Evolutionary conservation across 1,284 basidiomycete species (phyloP).

Genomic region (Farysia itapuensis): DNA sequence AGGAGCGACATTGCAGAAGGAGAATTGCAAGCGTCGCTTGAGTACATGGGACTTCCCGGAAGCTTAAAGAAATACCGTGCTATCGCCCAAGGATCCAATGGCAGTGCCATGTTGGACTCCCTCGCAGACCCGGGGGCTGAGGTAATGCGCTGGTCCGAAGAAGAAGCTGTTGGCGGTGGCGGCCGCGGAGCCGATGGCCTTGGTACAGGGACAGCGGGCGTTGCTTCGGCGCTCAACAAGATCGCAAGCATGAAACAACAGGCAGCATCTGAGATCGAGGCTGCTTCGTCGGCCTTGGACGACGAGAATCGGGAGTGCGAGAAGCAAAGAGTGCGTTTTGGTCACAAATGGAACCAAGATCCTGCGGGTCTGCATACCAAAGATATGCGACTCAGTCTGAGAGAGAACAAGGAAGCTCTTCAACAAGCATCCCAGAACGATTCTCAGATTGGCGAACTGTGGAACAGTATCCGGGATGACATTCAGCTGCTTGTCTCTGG

Average conservation of each 20-base stretch:
- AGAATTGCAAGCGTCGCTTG: conserved; percentile 77
- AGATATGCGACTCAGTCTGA: conserved; percentile 75
- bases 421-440: conserved; percentile 79
- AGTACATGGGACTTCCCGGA: conserved; percentile 78
- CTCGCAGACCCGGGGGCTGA: conserved; percentile 70
- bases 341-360: conserved; percentile 84
- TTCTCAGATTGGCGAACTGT: conserved; percentile 73
- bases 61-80: conserved; percentile 75
- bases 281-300: conserved; percentile 39
- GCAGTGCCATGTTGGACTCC: conserved; percentile 60
- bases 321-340: conserved; percentile 70
- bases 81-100: conserved; percentile 66
- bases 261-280: conserved; percentile 30
- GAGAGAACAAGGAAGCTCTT: conserved; percentile 74
- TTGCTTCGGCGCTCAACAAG: conserved; percentile 32
- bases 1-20: conserved; percentile 79
- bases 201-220: conserved; percentile 34
- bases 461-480: conserved; percentile 73
- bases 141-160: conserved; percentile 72
- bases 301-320: conserved; percentile 61
- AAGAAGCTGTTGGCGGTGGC: conserved; percentile 69
- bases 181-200: conserved; percentile 69
- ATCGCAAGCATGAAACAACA: conserved; percentile 37
- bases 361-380: conserved; percentile 70
- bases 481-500: conserved; percentile 67